Conservation (phyloP, 1,139 yeast genomes). For the Sugiyamaella paludigena region DNA sequence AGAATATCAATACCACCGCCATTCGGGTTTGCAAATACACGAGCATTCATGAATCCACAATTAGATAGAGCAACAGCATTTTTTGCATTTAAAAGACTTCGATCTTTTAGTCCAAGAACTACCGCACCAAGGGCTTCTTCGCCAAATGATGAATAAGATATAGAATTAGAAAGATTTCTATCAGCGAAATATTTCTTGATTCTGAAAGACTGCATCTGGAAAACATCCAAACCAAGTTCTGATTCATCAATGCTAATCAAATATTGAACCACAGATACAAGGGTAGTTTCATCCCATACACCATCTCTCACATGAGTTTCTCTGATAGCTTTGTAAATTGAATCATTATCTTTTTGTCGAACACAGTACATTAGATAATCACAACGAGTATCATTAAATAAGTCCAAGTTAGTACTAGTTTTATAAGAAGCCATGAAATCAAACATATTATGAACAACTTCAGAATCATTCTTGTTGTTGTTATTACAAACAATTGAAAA, state of each 20-base stretch:
- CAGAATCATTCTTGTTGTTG: conserved; percentile 21
- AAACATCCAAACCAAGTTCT: conserved; percentile 26
- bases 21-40: conserved; percentile 24
- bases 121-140: conserved; percentile 21
- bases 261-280: conserved; percentile 25
- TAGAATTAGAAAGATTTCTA: conserved; percentile 1
- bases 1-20: conserved; percentile 25
- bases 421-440: conserved; percentile 29
- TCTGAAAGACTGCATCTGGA: conserved; percentile 26
- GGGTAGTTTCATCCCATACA: conserved; percentile 37
- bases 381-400: conserved; percentile 26
- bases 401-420: conserved; percentile 15
- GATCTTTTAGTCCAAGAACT: conserved; percentile 16
- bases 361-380: conserved; percentile 28
- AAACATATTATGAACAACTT: conserved; percentile 28
- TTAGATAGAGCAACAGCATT: conserved; percentile 23
- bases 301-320: conserved; percentile 35
- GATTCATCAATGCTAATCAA: conserved; percentile 25
- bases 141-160: conserved; percentile 12
- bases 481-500: conserved; percentile 21
- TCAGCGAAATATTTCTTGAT: conserved; percentile 15
- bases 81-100: conserved; percentile 14
- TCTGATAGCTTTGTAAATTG: conserved; percentile 32
- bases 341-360: conserved; percentile 19
- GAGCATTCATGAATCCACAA: conserved; percentile 24